A percentile compares a stretch with the other conserved stretches of the same genome.
Conservation (phyloP, 2,329 filamentous ascomycete genomes). For the Epichloe coenophiala region DNA sequence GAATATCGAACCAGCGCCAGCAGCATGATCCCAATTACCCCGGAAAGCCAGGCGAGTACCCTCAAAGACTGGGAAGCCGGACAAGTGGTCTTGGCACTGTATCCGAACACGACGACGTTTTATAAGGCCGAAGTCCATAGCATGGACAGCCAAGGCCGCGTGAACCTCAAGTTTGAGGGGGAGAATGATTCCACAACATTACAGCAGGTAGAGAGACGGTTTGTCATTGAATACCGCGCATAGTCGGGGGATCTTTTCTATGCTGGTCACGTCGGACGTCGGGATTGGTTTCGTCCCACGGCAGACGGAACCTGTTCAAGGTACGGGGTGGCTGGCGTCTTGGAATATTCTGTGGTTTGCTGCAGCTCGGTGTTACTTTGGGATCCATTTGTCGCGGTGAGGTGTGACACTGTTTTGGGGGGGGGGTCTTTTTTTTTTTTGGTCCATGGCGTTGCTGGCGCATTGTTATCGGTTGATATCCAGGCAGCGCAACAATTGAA, state of each 20-base stretch:
- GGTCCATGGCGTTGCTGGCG: background rate
- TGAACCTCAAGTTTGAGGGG: slow-evolving; percentile 64
- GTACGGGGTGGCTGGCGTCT: background rate
- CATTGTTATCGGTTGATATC: background rate
- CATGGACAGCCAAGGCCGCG: slow-evolving; percentile 41
- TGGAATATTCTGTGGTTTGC: background rate
- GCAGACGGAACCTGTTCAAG: background rate
- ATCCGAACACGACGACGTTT: slow-evolving; percentile 74
- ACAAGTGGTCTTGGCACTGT: slow-evolving; percentile 63
- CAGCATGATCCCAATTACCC: slow-evolving; percentile 65
- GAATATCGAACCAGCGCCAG: slow-evolving; percentile 60
- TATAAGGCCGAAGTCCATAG: slow-evolving; percentile 74
- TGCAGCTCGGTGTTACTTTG: background rate
- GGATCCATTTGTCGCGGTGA: background rate
- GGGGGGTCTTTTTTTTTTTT: background rate
- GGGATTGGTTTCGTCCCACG: background rate
- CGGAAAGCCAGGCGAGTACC: slow-evolving; percentile 31
- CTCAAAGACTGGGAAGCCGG: slow-evolving; percentile 50
- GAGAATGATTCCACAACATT: slow-evolving; percentile 62
- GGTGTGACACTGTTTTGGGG: background rate
- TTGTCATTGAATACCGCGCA: slow-evolving; percentile 58
- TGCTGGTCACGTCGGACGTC: no score
- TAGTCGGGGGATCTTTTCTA: slow-evolving; percentile 5
- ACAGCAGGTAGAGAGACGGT: slow-evolving; percentile 62
- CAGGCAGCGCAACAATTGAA: background rate